Conservation (phyloP, 2,329 filamentous ascomycete species). For the Conoideocrella luteorostrata region DNA sequence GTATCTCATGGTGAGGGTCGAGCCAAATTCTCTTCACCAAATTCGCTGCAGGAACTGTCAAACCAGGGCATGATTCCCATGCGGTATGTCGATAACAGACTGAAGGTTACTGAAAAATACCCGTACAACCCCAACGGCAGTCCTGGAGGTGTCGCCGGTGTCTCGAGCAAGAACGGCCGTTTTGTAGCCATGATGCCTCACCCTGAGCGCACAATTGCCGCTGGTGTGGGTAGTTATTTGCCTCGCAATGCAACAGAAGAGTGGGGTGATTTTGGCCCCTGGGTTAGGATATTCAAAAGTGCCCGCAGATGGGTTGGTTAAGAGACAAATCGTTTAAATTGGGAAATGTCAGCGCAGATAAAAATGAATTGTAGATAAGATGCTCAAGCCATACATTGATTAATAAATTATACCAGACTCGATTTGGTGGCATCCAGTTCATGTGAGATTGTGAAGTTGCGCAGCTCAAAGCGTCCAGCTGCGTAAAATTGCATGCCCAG, state of each 20-base stretch:
- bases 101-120: constrained; percentile 70
- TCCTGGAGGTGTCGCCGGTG: constrained; percentile 72
- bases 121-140: constrained; percentile 85
- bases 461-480: too few species aligned
- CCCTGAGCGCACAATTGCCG: constrained; percentile 81
- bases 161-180: constrained; percentile 69
- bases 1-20: constrained; percentile 89
- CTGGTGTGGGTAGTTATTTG: constrained; percentile 69
- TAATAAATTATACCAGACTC: too few species aligned
- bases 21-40: constrained; percentile 58
- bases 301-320: constrained; percentile 80
- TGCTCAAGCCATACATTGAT: too few species aligned
- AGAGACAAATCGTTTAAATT: too few species aligned
- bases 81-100: constrained; percentile 77
- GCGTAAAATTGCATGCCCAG: too few species aligned
- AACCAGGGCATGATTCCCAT: constrained; percentile 66
- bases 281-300: constrained; percentile 80
- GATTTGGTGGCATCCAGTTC: too few species aligned
- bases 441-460: too few species aligned
- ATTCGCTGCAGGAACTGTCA: constrained; percentile 48
- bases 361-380: too few species aligned
- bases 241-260: constrained; percentile 51
- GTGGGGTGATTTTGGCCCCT: constrained; percentile 79
- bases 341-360: too few species aligned
- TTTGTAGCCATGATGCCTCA: constrained; percentile 91